Percentiles rank a stretch among this genome's conserved stretches.
Evolutionary conservation across 1,284 basidiomycete species (phyloP).

Genomic region (Apiotrichum laibachii): DNA sequence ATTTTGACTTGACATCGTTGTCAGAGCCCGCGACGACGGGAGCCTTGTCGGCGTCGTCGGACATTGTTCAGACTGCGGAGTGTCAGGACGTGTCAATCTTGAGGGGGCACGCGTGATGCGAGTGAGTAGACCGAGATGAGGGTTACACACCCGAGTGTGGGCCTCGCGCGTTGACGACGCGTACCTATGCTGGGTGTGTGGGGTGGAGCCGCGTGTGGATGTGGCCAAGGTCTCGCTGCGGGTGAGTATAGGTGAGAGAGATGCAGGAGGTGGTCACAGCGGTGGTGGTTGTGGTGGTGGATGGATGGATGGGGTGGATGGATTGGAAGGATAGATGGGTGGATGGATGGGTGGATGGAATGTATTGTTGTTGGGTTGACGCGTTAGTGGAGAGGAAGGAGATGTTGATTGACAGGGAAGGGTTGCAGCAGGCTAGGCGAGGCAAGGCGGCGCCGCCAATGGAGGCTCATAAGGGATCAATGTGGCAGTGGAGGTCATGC

Average conservation of each 20-base stretch:
- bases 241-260: no score
- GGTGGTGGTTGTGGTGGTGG: not conserved
- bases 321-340: constrained; percentile 1
- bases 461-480: not conserved
- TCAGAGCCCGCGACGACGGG: constrained; percentile 29
- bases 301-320: constrained; percentile 1
- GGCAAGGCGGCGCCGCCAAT: not conserved
- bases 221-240: no score
- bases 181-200: not conserved
- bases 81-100: not conserved
- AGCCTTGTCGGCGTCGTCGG: constrained; percentile 21
- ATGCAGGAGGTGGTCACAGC: no score
- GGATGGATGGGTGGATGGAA: constrained; percentile 7
- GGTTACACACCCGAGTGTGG: not conserved
- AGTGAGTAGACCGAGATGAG: not conserved
- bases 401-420: not conserved
- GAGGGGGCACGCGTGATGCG: no score
- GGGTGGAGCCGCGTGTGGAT: not conserved
- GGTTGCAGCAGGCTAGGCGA: not conserved
- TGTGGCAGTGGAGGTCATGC: not conserved
- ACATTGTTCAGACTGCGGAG: constrained; percentile 13
- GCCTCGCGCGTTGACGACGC: constrained; percentile 1
- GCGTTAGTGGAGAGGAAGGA: not conserved
- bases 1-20: constrained; percentile 41
- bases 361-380: not conserved